Conservation (phyloP, 2,329 filamentous ascomycete species). For the Colletotrichum spinosum region DNA sequence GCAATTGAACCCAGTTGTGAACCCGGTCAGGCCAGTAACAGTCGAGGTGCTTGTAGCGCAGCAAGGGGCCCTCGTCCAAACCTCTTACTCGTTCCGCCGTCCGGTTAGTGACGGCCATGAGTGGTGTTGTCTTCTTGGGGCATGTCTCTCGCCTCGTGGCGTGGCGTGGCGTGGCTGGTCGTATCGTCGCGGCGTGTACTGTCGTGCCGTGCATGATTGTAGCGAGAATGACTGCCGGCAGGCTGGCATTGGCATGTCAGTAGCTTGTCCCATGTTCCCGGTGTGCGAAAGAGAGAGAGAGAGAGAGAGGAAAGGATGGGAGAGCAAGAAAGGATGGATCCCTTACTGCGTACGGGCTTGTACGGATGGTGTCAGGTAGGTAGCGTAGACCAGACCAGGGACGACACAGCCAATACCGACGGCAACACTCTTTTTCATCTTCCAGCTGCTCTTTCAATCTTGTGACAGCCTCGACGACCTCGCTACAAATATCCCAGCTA, state of each 20-base stretch:
- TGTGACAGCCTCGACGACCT: constrained; percentile 28
- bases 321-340: constrained; percentile 9
- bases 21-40: too few relatives aligned
- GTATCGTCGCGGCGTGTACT: constrained; percentile 24
- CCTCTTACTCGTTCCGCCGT: constrained; percentile 10
- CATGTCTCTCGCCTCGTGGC: too few relatives aligned
- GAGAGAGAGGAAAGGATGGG: too few relatives aligned
- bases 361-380: too few relatives aligned
- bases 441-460: constrained; percentile 24
- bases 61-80: too few relatives aligned
- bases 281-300: too few relatives aligned
- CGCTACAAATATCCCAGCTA: constrained; percentile 35
- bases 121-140: neutral
- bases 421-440: constrained; percentile 19
- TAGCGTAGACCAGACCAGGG: constrained; percentile 17
- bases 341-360: neutral
- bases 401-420: constrained; percentile 32
- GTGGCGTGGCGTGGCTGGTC: constrained; percentile 2
- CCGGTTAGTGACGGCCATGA: neutral
- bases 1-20: too few relatives aligned
- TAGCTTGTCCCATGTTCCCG: constrained; percentile 14
- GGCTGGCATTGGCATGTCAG: neutral
- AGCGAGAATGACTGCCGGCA: neutral
- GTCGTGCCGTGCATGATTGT: constrained; percentile 28
- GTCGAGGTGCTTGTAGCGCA: too few relatives aligned